These are phyloP conservation scores for Rhizopogon hawkerae DNA, from an alignment of 1,284 basidiomycete species.

Conservation along the genomic window DNA sequence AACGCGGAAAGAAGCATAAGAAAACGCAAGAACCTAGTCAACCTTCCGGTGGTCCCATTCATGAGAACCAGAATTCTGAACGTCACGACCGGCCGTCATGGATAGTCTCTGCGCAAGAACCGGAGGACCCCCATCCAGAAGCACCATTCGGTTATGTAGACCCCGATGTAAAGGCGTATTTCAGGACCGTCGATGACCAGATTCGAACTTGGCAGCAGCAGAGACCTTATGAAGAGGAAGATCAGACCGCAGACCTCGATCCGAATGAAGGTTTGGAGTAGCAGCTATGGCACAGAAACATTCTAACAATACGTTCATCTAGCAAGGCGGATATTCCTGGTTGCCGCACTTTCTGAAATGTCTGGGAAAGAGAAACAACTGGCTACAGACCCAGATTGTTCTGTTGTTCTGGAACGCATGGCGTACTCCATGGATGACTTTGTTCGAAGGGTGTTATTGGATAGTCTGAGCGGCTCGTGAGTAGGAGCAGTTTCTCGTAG, in stretches of 20 bases:
- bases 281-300: not conserved
- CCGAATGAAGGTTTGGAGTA: constrained; percentile 69
- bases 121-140: constrained; percentile 45
- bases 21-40: constrained; percentile 32
- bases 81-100: constrained; percentile 44
- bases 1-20: constrained; percentile 70
- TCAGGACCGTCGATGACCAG: constrained; percentile 77
- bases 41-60: not conserved
- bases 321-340: constrained; percentile 80
- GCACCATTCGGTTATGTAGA: constrained; percentile 85
- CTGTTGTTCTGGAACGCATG: constrained; percentile 81
- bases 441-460: constrained; percentile 78
- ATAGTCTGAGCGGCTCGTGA: constrained; percentile 79
- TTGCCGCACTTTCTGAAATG: constrained; percentile 79
- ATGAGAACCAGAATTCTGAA: constrained; percentile 9
- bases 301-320: constrained; percentile 7
- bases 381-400: constrained; percentile 87
- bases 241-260: constrained; percentile 46
- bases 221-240: constrained; percentile 25
- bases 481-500: constrained; percentile 26
- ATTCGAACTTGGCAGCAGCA: constrained; percentile 72
- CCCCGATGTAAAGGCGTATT: constrained; percentile 85
- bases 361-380: constrained; percentile 80
- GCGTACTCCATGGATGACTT: constrained; percentile 91
- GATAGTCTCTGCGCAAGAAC: constrained; percentile 43